Conservation (phyloP, 1,139 yeast species). For the Yamadazyma taylorii region DNA sequence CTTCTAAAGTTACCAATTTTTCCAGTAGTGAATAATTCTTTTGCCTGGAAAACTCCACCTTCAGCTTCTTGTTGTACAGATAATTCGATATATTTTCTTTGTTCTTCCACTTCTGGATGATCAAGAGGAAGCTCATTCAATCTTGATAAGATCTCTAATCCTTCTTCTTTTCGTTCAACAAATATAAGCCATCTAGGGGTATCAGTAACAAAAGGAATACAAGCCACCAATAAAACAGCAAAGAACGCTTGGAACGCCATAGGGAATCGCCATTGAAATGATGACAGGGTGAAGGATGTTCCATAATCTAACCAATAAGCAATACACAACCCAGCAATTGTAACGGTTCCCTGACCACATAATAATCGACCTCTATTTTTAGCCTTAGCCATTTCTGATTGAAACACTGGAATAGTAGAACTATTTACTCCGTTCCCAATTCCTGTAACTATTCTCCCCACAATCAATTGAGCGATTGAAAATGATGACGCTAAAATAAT, state of each 20-base stretch:
- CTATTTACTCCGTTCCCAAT: slow-evolving; percentile 37
- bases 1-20: slow-evolving; percentile 45
- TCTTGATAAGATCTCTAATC: slow-evolving; percentile 22
- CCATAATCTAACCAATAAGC: slow-evolving; percentile 45
- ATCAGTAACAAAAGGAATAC: not conserved
- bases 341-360: slow-evolving; percentile 31
- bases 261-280: slow-evolving; percentile 38
- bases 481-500: slow-evolving; percentile 31
- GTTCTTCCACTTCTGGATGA: slow-evolving; percentile 3
- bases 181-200: slow-evolving; percentile 38
- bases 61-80: slow-evolving; percentile 16
- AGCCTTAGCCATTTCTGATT: slow-evolving; percentile 34
- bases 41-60: slow-evolving; percentile 22
- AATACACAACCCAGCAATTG: slow-evolving; percentile 36
- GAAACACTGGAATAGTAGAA: slow-evolving; percentile 39
- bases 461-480: slow-evolving; percentile 29
- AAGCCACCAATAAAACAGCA: slow-evolving; percentile 22
- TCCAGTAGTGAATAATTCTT: slow-evolving; percentile 32
- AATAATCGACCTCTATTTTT: slow-evolving; percentile 31
- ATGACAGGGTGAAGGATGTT: slow-evolving; percentile 25
- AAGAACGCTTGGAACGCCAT: slow-evolving; percentile 40
- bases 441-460: slow-evolving; percentile 43
- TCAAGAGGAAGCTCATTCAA: slow-evolving; percentile 6
- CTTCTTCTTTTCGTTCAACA: slow-evolving; percentile 43
- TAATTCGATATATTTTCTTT: not conserved